Evolutionary conservation across 1,284 basidiomycete genomes (phyloP).

Genomic region (Cryptococcus jaspeensis): DNA sequence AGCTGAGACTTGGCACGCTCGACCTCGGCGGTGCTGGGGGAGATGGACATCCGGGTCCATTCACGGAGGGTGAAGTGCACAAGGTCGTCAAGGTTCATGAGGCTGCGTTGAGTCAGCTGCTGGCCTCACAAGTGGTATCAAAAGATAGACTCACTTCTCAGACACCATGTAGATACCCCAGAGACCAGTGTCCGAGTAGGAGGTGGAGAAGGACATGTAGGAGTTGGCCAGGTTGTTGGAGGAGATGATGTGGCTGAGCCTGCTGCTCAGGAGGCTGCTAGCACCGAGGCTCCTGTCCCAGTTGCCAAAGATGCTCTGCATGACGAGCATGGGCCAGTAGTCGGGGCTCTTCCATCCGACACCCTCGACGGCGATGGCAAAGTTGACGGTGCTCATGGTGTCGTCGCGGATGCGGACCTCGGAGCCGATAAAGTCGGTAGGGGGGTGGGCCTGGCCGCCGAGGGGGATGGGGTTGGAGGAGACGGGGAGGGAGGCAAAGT

Average conservation of each 20-base stretch:
- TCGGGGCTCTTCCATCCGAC: slow-evolving; percentile 97
- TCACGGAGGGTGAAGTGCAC: slow-evolving; percentile 92
- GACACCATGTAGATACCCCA: slow-evolving; percentile 98
- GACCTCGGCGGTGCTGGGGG: slow-evolving; percentile 81
- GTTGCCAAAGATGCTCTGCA: slow-evolving; percentile 98
- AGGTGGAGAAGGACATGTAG: slow-evolving; percentile 99
- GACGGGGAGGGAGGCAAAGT: slow-evolving; percentile 86
- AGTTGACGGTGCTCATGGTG: slow-evolving; percentile 79
- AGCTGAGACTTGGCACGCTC: slow-evolving; percentile 97
- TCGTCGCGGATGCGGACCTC: slow-evolving; percentile 97
- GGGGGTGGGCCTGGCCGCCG: slow-evolving; percentile 68
- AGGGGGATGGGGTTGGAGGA: slow-evolving; percentile 86
- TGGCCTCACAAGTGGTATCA: background rate
- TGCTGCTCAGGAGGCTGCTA: slow-evolving; percentile 83
- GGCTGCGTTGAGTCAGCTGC: slow-evolving; percentile 22
- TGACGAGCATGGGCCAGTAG: slow-evolving; percentile 99
- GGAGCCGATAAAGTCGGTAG: slow-evolving; percentile 84
- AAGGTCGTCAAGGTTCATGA: slow-evolving; percentile 89
- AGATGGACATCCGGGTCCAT: slow-evolving; percentile 94
- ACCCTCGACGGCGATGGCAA: slow-evolving; percentile 97
- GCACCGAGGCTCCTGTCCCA: slow-evolving; percentile 98
- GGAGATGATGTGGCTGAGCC: slow-evolving; percentile 87
- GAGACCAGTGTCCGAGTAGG: slow-evolving; percentile 98
- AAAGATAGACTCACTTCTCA: slow-evolving; percentile 65
- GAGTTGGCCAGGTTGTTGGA: slow-evolving; percentile 97